phyloP scores from a whole-genome alignment of 148 eudicot genomes.

The Bassia scoparia region DNA sequence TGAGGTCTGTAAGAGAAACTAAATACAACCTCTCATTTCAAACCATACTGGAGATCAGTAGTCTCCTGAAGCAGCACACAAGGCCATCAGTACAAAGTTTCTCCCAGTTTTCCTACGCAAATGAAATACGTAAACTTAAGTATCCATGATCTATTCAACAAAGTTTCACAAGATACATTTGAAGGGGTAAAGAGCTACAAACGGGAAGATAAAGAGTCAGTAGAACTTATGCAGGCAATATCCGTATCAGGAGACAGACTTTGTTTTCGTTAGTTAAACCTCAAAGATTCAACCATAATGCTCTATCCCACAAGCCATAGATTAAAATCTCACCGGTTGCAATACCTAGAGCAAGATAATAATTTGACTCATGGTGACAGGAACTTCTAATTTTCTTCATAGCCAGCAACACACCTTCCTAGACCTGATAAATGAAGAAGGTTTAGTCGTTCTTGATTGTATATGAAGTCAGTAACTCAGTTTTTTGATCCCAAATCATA shows the following conservation, averaged over 20 bases:
- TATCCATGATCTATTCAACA: not conserved
- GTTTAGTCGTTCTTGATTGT: no score
- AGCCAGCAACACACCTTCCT: not conserved
- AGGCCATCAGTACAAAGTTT: slow-evolving; percentile 69
- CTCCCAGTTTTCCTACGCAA: slow-evolving; percentile 75
- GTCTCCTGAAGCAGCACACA: slow-evolving; percentile 93
- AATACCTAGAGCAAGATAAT: no score
- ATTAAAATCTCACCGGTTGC: no score
- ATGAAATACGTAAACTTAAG: not conserved
- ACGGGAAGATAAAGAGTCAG: not conserved
- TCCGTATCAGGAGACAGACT: not conserved
- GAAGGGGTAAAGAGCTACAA: not conserved
- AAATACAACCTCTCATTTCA: slow-evolving; percentile 54
- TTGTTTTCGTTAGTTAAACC: no score
- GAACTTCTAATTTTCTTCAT: no score
- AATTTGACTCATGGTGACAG: no score
- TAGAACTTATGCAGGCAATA: not conserved
- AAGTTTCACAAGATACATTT: not conserved
- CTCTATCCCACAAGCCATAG: no score
- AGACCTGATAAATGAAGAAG: not conserved
- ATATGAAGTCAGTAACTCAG: not conserved
- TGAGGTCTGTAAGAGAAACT: not conserved
- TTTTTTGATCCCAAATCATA: not conserved
- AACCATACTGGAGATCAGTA: slow-evolving; percentile 76
- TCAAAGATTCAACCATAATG: no score